A percentile compares a stretch with the other conserved stretches of the same genome.
phyloP scores from a whole-genome alignment of 2,329 filamentous ascomycete species.

The Clarireedia homoeocarpa region DNA sequence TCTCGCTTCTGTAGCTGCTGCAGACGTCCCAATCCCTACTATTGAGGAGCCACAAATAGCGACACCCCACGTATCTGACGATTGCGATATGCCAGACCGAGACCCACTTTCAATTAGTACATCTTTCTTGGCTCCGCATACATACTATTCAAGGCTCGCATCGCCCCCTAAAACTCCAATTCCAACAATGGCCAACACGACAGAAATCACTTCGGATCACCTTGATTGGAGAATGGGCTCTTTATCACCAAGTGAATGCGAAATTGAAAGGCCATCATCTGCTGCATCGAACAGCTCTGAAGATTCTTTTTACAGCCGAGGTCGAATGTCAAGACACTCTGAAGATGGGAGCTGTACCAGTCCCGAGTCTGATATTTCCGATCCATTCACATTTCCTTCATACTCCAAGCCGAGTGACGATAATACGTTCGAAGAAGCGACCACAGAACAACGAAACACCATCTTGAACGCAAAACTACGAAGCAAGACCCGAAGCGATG shows the following conservation, averaged over 20 bases:
- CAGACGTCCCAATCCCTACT: conserved; percentile 56
- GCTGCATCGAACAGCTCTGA: conserved; percentile 34
- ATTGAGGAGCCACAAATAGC: conserved; percentile 48
- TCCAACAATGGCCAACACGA: conserved; percentile 25
- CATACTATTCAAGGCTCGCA: conserved; percentile 9
- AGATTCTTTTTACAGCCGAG: conserved; percentile 49
- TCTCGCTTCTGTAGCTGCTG: conserved; percentile 58
- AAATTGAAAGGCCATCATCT: conserved; percentile 23
- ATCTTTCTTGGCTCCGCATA: conserved; percentile 19
- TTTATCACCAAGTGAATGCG: conserved; percentile 15
- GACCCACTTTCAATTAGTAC: conserved; percentile 12
- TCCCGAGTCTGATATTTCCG: conserved; percentile 37
- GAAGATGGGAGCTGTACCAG: conserved; percentile 49
- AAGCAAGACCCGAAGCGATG: conserved; percentile 32
- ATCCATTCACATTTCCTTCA: conserved; percentile 28
- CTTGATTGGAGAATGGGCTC: conserved; percentile 27
- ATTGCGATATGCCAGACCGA: conserved; percentile 23
- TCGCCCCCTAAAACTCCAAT: conserved; percentile 54
- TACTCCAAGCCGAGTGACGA: conserved; percentile 22
- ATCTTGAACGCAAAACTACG: conserved; percentile 21
- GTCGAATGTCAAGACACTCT: conserved; percentile 46
- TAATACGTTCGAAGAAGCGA: conserved; percentile 1
- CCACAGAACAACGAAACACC: neutral
- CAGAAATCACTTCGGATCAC: conserved; percentile 13
- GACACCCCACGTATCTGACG: conserved; percentile 12